Base-by-base conservation (phyloP, 352 stramenopile species). In the Globisporangium okanoganense region DNA sequence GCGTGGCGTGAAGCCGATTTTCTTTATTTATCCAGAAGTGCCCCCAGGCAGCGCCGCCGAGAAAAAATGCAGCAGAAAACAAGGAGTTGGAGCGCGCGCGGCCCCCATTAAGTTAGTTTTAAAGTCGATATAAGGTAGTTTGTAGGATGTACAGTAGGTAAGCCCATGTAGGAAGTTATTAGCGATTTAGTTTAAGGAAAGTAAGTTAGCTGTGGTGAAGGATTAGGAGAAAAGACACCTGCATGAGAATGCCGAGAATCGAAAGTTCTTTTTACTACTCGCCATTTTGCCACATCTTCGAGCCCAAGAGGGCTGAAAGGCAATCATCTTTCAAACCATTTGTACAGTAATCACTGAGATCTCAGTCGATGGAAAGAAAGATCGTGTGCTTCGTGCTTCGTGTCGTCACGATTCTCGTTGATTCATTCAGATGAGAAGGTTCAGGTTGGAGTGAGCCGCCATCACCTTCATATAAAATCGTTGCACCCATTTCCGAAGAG, bases 1-100 rank as follows among this genome's bases (percentile, higher is more conserved):
- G 40, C 47, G 53, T 65, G 43, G 44, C 56, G 64, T 20, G 43
- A 56, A 20, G 24, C 45, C 33, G n/a, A 29, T 38, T 45, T 36
- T 45, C 76, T 64, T 67, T 81, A 84, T 80, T 81, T 84, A 84
- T 70, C 54, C 50, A 45, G 56, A 54, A 20, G 27, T 40, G 25
- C 47, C 13, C 48, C 48, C 49, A 36, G 22, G 18, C 27, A 3
- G 27, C 7, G 13, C 29, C 27, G 16, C 5, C 40, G 14, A 45
- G 20, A 18, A 16, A 45, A 22, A 5, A 18, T 22, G 40, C 6
- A 6, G 29, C 29, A 45, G 40, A 24, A 12, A 45, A 45, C 14
- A 45, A 45, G 36, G 13, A 43, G 13, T 3, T n/a, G 36, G 13
- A 14, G 40, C 20, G 40, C 33, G 16, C 31, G 47, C 25, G 27